Conservation (phyloP, 805 yeast genomes). For the Candida caryicola region DNA sequence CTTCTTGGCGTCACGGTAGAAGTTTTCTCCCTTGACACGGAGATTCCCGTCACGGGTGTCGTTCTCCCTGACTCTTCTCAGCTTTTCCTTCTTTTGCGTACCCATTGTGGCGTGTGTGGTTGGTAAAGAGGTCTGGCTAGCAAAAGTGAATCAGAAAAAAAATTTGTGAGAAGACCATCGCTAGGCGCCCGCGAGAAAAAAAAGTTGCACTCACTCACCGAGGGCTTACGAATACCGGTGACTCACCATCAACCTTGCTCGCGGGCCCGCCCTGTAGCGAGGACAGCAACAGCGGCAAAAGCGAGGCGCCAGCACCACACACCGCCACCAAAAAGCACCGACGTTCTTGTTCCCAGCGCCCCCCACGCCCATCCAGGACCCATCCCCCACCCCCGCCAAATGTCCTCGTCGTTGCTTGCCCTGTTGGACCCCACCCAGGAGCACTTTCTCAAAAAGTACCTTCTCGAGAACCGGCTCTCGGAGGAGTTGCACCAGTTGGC, state of each 20-base stretch:
- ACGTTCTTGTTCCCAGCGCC: too few species aligned
- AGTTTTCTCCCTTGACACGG: slow-evolving; percentile 94
- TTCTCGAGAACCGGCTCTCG: slow-evolving; percentile 59
- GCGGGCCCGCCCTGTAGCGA: too few species aligned
- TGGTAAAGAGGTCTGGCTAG: slow-evolving; percentile 1
- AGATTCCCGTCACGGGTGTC: slow-evolving; percentile 85
- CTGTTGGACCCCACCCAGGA: slow-evolving; percentile 63
- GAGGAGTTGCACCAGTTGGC: slow-evolving; percentile 60
- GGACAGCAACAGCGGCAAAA: too few species aligned
- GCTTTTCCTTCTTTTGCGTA: slow-evolving; percentile 86
- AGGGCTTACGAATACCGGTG: too few species aligned
- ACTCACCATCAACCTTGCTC: too few species aligned
- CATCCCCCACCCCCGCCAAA: too few species aligned
- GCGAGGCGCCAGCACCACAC: too few species aligned
- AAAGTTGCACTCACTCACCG: too few species aligned
- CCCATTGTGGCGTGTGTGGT: slow-evolving; percentile 57
- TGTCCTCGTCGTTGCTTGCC: not conserved
- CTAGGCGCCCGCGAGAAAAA: too few species aligned
- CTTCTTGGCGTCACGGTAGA: slow-evolving; percentile 90
- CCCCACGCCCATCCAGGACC: too few species aligned
- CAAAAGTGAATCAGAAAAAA: slow-evolving; percentile 1
- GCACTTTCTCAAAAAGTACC: slow-evolving; percentile 83
- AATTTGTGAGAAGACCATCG: slow-evolving; percentile 7
- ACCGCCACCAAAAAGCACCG: too few species aligned
- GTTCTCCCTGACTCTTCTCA: slow-evolving; percentile 79